Base-by-base conservation (phyloP, 2,329 filamentous ascomycete genomes). In the Pseudogymnoascus sp. region DNA sequence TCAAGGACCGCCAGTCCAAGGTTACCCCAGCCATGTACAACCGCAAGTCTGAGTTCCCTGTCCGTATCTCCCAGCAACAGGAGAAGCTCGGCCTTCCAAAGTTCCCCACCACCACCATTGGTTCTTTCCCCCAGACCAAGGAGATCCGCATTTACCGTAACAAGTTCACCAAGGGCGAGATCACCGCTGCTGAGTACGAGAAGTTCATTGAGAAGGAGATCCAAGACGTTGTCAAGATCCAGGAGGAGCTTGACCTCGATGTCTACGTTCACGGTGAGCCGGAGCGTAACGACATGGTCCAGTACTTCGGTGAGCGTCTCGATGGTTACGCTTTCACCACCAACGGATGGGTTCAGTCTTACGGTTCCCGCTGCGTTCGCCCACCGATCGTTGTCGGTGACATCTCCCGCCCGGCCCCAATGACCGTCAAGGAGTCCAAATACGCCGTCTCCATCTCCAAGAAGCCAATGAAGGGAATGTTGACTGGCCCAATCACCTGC, bases 401-500 rank as follows among this genome's bases (percentile, higher is more conserved):
- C 77, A 93, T 99, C 78, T 97, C 93, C 66, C 93, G 94, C 70
- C 94, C 94, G 67, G 88, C 87, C 69, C 89, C 94, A 69, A 99
- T 99, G 94, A 97, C 94, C 64, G 94, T 99, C 79, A 99, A 99
- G 89, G 94, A 99, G 85, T 96, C 90, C 78, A 96, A 97, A 84
- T 99, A 96, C 80, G 94, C 94, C 69, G 93, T 91, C 65, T 92
- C 89, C 62, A 85, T 97, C 77, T 93, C 92, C 76, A 93, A 89
- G 82, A 97, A 97, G 86, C 92, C 94, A 79, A 97, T 99, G 94
- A 99, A 99, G 90, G 94, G 94, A 77, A 99, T 99, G 94, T 87
- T 99, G 75, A 99, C 94, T 78, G 94, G 94, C 64, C 94, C 94
- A 70, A 95, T 99, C 81, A 99, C 94, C 73, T 99, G 94, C 81